Evolutionary conservation across 2,329 filamentous ascomycete species (phyloP).

Genomic region (Scedosporium minutisporum): DNA sequence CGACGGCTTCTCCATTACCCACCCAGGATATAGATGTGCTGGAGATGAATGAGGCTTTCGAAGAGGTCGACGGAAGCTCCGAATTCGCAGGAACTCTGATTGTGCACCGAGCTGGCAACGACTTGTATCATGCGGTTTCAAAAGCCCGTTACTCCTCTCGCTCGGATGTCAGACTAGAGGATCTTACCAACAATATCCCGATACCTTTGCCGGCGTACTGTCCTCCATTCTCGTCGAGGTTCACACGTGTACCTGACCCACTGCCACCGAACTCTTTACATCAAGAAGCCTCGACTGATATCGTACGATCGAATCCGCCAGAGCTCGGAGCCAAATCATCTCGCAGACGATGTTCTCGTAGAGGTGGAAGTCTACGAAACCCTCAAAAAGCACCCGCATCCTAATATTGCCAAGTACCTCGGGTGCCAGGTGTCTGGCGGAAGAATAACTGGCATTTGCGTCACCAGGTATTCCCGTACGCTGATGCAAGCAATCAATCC

Average conservation of each 20-base stretch:
- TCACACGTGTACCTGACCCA: constrained; percentile 3
- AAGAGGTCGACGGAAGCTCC: constrained; percentile 4
- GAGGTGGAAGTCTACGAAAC: constrained; percentile 11
- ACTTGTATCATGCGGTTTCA: constrained; percentile 8
- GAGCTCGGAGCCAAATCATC: constrained; percentile 3
- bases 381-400: constrained; percentile 11
- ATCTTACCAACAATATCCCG: no score
- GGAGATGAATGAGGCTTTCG: constrained; percentile 4
- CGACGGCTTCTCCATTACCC: not conserved
- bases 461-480: constrained; percentile 9
- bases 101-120: constrained; percentile 1
- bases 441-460: constrained; percentile 10
- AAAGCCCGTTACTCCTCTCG: not conserved
- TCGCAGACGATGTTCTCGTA: constrained; percentile 8
- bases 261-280: constrained; percentile 2
- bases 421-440: constrained; percentile 10
- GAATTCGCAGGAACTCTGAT: constrained; percentile 4
- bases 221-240: not conserved
- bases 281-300: constrained; percentile 4
- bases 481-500: constrained; percentile 5
- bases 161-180: no score
- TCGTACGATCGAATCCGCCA: constrained; percentile 5
- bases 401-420: constrained; percentile 11
- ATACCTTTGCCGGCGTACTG: no score
- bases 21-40: not conserved